These are phyloP conservation scores for Capronia coronata DNA, from an alignment of 2,329 filamentous ascomycete species.

Conservation along the genomic window DNA sequence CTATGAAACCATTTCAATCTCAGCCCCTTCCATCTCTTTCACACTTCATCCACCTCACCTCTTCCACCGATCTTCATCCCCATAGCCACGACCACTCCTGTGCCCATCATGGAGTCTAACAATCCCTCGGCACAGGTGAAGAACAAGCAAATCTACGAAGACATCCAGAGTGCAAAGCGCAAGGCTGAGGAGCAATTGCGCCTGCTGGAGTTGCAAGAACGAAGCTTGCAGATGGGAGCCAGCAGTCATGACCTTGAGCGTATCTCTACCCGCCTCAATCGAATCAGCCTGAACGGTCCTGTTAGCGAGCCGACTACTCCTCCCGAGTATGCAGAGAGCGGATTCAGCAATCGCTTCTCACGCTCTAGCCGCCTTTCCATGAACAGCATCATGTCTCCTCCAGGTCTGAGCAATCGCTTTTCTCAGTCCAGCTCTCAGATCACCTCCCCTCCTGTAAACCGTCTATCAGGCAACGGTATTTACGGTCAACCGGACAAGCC, in stretches of 20 bases:
- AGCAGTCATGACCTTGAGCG: slow-evolving; percentile 71
- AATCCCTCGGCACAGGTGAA: slow-evolving; percentile 60
- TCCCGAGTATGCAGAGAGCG: slow-evolving; percentile 79
- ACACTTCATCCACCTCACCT: not conserved
- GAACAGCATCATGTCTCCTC: slow-evolving; percentile 77
- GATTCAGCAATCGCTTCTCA: slow-evolving; percentile 73
- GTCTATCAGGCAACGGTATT: slow-evolving; percentile 45
- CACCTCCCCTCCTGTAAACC: slow-evolving; percentile 65
- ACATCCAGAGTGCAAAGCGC: slow-evolving; percentile 78
- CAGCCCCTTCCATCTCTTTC: not conserved
- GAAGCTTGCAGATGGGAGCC: slow-evolving; percentile 65
- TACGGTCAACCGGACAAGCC: slow-evolving; percentile 46
- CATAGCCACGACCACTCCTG: not conserved
- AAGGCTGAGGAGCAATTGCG: slow-evolving; percentile 91
- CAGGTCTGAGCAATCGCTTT: slow-evolving; percentile 65
- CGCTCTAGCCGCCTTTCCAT: slow-evolving; percentile 83
- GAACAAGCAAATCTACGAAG: slow-evolving; percentile 88
- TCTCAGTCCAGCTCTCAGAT: slow-evolving; percentile 72
- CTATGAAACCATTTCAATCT: slow-evolving; percentile 1
- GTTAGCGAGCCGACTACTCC: slow-evolving; percentile 95
- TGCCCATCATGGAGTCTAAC: slow-evolving; percentile 43
- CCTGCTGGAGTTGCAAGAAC: slow-evolving; percentile 56
- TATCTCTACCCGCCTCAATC: slow-evolving; percentile 58
- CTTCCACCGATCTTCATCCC: not conserved
- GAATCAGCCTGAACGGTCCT: slow-evolving; percentile 51